Evolutionary conservation across 208 protist species (phyloP).

Genomic region (Crithidia mellificae): DNA sequence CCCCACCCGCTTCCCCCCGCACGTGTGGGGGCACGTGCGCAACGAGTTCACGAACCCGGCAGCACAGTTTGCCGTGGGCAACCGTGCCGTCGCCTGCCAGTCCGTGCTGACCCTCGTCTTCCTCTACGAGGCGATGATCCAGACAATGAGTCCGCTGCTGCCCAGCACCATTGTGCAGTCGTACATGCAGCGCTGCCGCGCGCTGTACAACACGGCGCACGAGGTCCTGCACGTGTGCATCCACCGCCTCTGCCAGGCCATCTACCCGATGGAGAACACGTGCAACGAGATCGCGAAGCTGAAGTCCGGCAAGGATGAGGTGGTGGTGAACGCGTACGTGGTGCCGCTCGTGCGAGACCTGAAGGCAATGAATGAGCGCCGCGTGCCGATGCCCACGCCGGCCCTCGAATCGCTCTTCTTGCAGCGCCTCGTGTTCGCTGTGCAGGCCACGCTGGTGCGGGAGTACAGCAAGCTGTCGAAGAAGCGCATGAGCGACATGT

Average conservation of each 20-base stretch:
- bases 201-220: conserved; percentile 50
- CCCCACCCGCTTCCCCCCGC: conserved; percentile 56
- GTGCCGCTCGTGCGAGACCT: conserved; percentile 52
- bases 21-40: conserved; percentile 62
- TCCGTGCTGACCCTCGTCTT: conserved; percentile 61
- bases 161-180: conserved; percentile 37
- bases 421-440: conserved; percentile 71
- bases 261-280: conserved; percentile 63
- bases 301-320: conserved; percentile 52
- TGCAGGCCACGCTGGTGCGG: conserved; percentile 62
- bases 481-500: conserved; percentile 64
- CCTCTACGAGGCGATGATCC: conserved; percentile 60
- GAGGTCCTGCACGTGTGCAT: conserved; percentile 82
- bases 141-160: conserved; percentile 59
- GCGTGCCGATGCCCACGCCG: conserved; percentile 62
- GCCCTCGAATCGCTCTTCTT: conserved; percentile 65
- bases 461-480: conserved; percentile 79
- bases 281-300: conserved; percentile 67
- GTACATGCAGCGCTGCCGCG: conserved; percentile 42
- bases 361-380: conserved; percentile 46
- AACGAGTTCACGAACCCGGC: conserved; percentile 51
- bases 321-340: conserved; percentile 69
- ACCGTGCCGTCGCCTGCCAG: conserved; percentile 66
- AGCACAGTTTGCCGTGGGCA: conserved; percentile 66
- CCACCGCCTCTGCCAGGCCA: conserved; percentile 75